phyloP scores from a whole-genome alignment of 371 early-diverging fungal genomes.

The Amoeboaphelidium protococcarum region DNA sequence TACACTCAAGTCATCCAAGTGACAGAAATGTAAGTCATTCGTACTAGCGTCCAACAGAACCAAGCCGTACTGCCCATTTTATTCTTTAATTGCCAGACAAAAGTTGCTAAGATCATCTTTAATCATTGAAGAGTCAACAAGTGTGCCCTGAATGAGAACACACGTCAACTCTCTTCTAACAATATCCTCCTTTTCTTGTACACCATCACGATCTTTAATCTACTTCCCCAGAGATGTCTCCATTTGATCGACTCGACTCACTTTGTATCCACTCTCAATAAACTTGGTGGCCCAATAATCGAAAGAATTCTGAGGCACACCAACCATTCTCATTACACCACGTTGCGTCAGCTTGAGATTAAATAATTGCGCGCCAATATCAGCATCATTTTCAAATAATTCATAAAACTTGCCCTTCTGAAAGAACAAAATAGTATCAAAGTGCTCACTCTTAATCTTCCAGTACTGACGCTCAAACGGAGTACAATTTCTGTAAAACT shows the following conservation, averaged over 20 bases:
- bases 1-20: slow-evolving; percentile 45
- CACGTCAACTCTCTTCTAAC: slow-evolving; percentile 83
- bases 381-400: slow-evolving; percentile 97
- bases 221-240: slow-evolving; percentile 87
- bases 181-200: slow-evolving; percentile 42
- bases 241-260: slow-evolving; percentile 95
- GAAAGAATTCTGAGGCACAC: slow-evolving; percentile 87
- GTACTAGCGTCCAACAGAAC: slow-evolving; percentile 88
- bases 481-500: slow-evolving; percentile 59
- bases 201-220: slow-evolving; percentile 49
- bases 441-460: slow-evolving; percentile 87
- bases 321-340: slow-evolving; percentile 98
- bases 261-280: slow-evolving; percentile 85
- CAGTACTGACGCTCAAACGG: slow-evolving; percentile 98
- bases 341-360: slow-evolving; percentile 90
- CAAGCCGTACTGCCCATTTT: slow-evolving; percentile 28
- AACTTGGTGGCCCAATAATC: slow-evolving; percentile 93
- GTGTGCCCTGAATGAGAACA: slow-evolving; percentile 80
- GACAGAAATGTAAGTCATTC: slow-evolving; percentile 53
- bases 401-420: slow-evolving; percentile 99
- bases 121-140: slow-evolving; percentile 65
- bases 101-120: slow-evolving; percentile 66
- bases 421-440: slow-evolving; percentile 94
- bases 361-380: slow-evolving; percentile 87
- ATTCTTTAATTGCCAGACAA: slow-evolving; percentile 66